A percentile compares a stretch with the other conserved stretches of the same genome.
phyloP scores from a whole-genome alignment of 192 early-diverging fungal species.

The Allomyces javanicus region DNA sequence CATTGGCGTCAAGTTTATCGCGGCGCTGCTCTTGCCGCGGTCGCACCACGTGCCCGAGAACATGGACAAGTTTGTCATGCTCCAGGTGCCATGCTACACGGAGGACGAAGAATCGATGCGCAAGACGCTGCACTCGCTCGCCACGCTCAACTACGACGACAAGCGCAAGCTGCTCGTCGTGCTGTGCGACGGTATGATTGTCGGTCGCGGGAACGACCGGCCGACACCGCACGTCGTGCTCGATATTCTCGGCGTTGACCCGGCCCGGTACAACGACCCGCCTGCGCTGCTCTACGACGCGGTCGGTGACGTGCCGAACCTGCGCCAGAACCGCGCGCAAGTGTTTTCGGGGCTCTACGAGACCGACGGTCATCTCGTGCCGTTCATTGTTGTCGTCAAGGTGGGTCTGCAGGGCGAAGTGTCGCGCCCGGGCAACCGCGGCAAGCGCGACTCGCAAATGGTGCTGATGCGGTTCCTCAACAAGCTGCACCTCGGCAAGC shows the following conservation, averaged over 20 bases:
- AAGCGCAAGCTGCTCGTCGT: constrained; percentile 93
- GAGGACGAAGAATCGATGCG: constrained; percentile 88
- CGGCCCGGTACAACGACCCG: constrained; percentile 40
- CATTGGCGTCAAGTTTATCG: constrained; percentile 84
- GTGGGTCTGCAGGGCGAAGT: constrained; percentile 70
- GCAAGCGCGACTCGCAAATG: constrained; percentile 98
- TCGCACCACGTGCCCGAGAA: constrained; percentile 53
- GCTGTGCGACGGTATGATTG: constrained; percentile 90
- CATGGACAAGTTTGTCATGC: constrained; percentile 75
- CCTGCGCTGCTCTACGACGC: constrained; percentile 71
- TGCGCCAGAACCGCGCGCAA: constrained; percentile 85
- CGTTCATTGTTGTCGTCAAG: constrained; percentile 91
- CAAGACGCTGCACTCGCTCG: constrained; percentile 86
- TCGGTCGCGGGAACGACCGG: constrained; percentile 87
- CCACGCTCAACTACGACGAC: constrained; percentile 80
- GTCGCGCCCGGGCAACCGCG: constrained; percentile 79
- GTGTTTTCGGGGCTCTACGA: constrained; percentile 95
- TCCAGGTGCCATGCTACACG: constrained; percentile 92
- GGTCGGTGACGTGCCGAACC: constrained; percentile 72
- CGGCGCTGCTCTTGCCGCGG: constrained; percentile 62
- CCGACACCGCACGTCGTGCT: constrained; percentile 91
- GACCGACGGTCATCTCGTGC: constrained; percentile 71
- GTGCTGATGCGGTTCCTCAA: constrained; percentile 95
- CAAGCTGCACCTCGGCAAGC: constrained; percentile 80
- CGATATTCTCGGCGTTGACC: constrained; percentile 87